Evolutionary conservation across 2,329 filamentous ascomycete species (phyloP), one percentile per base, ranked within the genome.

Genomic region (Claviceps purpurea): DNA sequence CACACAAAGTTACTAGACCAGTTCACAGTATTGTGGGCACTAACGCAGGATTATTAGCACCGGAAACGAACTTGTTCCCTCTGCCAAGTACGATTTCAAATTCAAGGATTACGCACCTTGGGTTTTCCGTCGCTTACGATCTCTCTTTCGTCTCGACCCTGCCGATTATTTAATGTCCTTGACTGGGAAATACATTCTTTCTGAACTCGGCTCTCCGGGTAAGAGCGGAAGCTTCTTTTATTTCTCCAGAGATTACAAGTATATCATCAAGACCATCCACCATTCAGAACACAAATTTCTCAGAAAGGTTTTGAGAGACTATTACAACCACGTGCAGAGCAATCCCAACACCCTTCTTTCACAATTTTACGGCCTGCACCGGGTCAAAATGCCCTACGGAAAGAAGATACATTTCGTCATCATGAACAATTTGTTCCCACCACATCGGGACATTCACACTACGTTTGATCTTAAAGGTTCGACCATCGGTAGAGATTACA

Each of bases 31-130:
- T 22, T 4, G 30, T 11, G 20, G 41, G 34, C 4, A n/a, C 42
- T 50, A 30, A 50, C 18, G n/a, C 16, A 5, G 34, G n/a, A 14
- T 20, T 20, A 14, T 34, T 62, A 90, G 87, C 64, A 94, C 90
- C 58, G 93, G 93, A 58, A 96, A 96, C 67, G 93, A 98, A 73
- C 75, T 98, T 66, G 95, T 95, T 5, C 93, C 93, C 22, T 96
- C 91, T 56, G 90, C 93, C 60, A 97, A 98, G 71, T 98, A 98
- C 73, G 93, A 98, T 72, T 98, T 98, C 82, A 98, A 98, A 70
- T 98, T 98, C 77, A 98, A 98, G 73, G 93, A 98, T 71, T 98
- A 98, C 69, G 91, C 91, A n/a, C 93, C 93, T 53, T 97, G 91
- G 90, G 93, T 98, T 54, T 98, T 98, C 70, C 88, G 93, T 62